Conservation (phyloP, 805 yeast genomes). For the Ogataea parapolymorpha region DNA sequence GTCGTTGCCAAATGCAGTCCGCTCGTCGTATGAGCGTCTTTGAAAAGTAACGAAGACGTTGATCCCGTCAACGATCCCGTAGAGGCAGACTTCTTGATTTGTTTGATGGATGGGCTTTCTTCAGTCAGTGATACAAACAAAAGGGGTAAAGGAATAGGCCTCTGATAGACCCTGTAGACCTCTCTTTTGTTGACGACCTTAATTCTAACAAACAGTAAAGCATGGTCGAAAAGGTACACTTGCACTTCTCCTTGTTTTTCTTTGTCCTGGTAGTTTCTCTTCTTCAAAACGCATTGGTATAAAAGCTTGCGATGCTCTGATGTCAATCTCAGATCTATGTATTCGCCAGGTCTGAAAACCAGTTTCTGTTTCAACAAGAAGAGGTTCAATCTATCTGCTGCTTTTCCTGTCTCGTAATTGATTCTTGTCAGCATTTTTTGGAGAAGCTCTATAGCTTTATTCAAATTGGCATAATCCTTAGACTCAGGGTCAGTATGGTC, state of each 20-base stretch:
- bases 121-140: slow-evolving; percentile 72
- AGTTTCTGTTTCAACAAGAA: slow-evolving; percentile 83
- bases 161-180: slow-evolving; percentile 84
- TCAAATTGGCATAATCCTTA: slow-evolving; percentile 66
- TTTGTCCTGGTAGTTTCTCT: slow-evolving; percentile 67
- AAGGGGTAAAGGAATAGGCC: slow-evolving; percentile 80
- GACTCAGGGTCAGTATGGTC: slow-evolving; percentile 77
- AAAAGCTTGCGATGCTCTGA: slow-evolving; percentile 78
- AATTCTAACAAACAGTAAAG: slow-evolving; percentile 76
- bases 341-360: slow-evolving; percentile 76
- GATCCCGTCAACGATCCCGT: slow-evolving; percentile 32
- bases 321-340: slow-evolving; percentile 78
- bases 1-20: slow-evolving; percentile 24
- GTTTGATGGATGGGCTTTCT: slow-evolving; percentile 64
- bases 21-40: slow-evolving; percentile 18
- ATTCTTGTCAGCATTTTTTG: slow-evolving; percentile 72
- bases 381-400: slow-evolving; percentile 87
- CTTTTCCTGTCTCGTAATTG: slow-evolving; percentile 87
- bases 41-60: slow-evolving; percentile 26
- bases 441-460: slow-evolving; percentile 70
- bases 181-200: slow-evolving; percentile 88
- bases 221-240: slow-evolving; percentile 84
- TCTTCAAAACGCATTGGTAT: slow-evolving; percentile 72
- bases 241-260: slow-evolving; percentile 76
- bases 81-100: slow-evolving; percentile 40